phyloP scores from a whole-genome alignment of 164 flowering plant species.

The Platanus orientalis region DNA sequence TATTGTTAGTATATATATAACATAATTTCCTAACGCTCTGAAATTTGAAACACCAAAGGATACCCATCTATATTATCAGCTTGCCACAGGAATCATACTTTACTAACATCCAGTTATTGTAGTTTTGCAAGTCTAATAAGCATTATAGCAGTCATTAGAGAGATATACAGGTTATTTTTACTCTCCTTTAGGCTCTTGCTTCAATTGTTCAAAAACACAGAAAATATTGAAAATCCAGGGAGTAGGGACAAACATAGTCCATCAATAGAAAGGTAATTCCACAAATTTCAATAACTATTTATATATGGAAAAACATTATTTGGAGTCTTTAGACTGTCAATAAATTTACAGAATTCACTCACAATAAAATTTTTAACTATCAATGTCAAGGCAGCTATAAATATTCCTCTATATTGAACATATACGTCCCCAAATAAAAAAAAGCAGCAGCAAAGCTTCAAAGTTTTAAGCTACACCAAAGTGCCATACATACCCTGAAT shows the following conservation, averaged over 20 bases:
- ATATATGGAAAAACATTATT: not conserved
- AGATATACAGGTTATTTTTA: not conserved
- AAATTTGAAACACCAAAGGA: not conserved
- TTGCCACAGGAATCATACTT: not conserved
- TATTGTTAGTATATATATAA: no score
- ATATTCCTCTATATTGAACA: not conserved
- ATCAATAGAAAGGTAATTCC: not conserved
- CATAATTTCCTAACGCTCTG: no score
- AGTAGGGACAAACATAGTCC: not conserved
- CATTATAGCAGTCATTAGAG: not conserved
- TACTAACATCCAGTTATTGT: not conserved
- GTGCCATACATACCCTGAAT: constrained; percentile 27
- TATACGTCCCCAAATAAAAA: not conserved
- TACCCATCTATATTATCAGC: not conserved
- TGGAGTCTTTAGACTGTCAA: not conserved
- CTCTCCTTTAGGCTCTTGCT: not conserved
- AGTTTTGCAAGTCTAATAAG: not conserved
- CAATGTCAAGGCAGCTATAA: not conserved
- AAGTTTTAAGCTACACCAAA: not conserved
- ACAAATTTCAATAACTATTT: not conserved
- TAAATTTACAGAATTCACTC: not conserved
- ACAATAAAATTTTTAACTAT: not conserved
- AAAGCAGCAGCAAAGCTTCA: not conserved
- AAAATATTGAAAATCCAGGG: not conserved
- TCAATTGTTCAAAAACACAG: not conserved